Conservation (phyloP, 768 basidiomycete genomes). For the Trametes maxima region DNA sequence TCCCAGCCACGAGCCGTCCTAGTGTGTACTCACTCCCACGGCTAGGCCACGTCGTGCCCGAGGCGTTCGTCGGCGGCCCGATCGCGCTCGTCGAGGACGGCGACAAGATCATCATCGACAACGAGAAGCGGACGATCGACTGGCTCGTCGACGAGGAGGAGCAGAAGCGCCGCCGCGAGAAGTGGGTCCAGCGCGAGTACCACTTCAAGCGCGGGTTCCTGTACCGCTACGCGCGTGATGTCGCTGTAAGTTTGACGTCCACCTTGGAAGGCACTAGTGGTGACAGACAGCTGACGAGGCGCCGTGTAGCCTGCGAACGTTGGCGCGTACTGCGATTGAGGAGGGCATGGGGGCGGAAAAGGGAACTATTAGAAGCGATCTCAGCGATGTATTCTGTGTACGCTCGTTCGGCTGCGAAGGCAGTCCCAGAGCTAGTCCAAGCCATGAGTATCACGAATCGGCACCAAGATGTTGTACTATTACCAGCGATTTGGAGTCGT, state of each 20-base stretch:
- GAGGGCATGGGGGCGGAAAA: neutral
- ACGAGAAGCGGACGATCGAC: constrained; percentile 62
- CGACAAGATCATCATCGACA: constrained; percentile 75
- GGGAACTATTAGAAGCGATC: constrained; percentile 7
- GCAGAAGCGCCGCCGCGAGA: constrained; percentile 56
- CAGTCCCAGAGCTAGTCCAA: neutral
- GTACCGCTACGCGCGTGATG: constrained; percentile 81
- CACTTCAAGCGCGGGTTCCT: constrained; percentile 77
- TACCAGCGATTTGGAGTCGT: neutral
- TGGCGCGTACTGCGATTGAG: constrained; percentile 82
- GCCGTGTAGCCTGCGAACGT: constrained; percentile 68
- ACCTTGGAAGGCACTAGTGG: neutral
- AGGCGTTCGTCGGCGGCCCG: constrained; percentile 80
- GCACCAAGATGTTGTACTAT: neutral
- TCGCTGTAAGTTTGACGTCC: constrained; percentile 62
- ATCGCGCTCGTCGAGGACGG: constrained; percentile 88
- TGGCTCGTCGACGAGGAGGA: constrained; percentile 76
- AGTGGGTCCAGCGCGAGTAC: constrained; percentile 68
- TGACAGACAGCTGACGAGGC: neutral
- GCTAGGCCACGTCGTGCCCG: constrained; percentile 60
- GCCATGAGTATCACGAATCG: neutral
- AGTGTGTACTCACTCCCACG: neutral
- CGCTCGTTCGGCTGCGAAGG: constrained; percentile 3
- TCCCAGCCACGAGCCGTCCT: neutral
- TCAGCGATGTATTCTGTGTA: constrained; percentile 15